Conservation (phyloP, 371 early-diverging fungal genomes). For the Blakeslea trispora region DNA sequence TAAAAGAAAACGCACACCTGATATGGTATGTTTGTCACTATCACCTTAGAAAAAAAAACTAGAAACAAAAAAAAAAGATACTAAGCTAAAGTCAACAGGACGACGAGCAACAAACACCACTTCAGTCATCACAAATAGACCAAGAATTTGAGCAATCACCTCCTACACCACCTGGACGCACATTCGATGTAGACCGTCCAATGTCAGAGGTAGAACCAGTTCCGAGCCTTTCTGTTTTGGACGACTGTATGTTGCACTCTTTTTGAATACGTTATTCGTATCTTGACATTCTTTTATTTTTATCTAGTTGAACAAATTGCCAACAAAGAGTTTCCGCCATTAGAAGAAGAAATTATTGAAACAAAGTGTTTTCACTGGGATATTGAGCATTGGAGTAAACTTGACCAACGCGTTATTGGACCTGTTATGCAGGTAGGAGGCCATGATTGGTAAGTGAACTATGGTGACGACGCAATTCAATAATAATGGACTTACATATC, state of each 20-base stretch:
- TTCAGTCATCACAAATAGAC: not conserved
- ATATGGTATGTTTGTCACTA: not conserved
- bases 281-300: not conserved
- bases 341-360: constrained; percentile 48
- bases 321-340: constrained; percentile 35
- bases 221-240: constrained; percentile 15
- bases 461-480: not conserved
- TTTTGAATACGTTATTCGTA: not conserved
- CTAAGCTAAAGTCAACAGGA: not conserved
- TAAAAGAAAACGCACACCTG: no score
- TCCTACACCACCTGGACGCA: constrained; percentile 1
- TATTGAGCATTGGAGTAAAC: constrained; percentile 43
- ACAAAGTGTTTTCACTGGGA: constrained; percentile 55
- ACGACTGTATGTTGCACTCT: constrained; percentile 17
- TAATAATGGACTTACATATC: not conserved
- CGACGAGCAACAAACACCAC: not conserved
- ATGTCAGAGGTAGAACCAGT: constrained; percentile 23
- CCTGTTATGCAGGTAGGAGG: constrained; percentile 60
- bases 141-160: constrained; percentile 6
- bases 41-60: no score
- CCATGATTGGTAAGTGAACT: constrained; percentile 52
- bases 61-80: not conserved
- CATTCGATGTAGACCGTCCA: constrained; percentile 14
- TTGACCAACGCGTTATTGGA: constrained; percentile 53
- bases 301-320: constrained; percentile 26